phyloP scores from a whole-genome alignment of 441 rosid genomes.

The Sinapis alba region DNA sequence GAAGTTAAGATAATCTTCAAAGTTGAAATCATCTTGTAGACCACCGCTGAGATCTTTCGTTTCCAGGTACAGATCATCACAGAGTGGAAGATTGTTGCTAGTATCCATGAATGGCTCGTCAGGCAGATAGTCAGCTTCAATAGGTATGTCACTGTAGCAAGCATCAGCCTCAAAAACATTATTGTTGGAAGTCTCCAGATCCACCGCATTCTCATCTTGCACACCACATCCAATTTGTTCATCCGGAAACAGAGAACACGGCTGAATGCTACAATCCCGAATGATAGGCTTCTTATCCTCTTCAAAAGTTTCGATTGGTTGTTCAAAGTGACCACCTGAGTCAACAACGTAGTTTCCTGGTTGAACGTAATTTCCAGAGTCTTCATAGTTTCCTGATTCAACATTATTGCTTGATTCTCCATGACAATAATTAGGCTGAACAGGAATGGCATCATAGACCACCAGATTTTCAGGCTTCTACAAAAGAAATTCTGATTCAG shows the following conservation, averaged over 20 bases:
- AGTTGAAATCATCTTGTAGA: constrained; percentile 55
- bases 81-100: constrained; percentile 43
- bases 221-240: constrained; percentile 46
- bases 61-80: constrained; percentile 63
- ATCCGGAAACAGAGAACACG: constrained; percentile 40
- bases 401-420: constrained; percentile 68
- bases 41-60: constrained; percentile 63
- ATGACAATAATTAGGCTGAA: constrained; percentile 45
- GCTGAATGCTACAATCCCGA: constrained; percentile 40
- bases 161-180: constrained; percentile 48
- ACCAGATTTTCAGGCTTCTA: constrained; percentile 53
- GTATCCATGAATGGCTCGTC: constrained; percentile 61
- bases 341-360: constrained; percentile 47
- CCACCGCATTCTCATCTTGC: constrained; percentile 47
- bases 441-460: constrained; percentile 46
- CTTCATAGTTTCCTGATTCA: constrained; percentile 40
- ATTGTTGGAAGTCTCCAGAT: constrained; percentile 45
- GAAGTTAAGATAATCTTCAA: constrained; percentile 77
- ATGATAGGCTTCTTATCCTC: constrained; percentile 50
- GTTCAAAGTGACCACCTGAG: constrained; percentile 55
- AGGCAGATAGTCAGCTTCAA: constrained; percentile 45
- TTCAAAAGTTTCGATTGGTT: constrained; percentile 44
- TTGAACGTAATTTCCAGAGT: constrained; percentile 1
- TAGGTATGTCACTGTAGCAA: constrained; percentile 42
- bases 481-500: constrained; percentile 13